A percentile compares a stretch with the other conserved stretches of the same genome.
Conservation (phyloP, 495 filamentous ascomycete genomes). For the Cercophora scortea region DNA sequence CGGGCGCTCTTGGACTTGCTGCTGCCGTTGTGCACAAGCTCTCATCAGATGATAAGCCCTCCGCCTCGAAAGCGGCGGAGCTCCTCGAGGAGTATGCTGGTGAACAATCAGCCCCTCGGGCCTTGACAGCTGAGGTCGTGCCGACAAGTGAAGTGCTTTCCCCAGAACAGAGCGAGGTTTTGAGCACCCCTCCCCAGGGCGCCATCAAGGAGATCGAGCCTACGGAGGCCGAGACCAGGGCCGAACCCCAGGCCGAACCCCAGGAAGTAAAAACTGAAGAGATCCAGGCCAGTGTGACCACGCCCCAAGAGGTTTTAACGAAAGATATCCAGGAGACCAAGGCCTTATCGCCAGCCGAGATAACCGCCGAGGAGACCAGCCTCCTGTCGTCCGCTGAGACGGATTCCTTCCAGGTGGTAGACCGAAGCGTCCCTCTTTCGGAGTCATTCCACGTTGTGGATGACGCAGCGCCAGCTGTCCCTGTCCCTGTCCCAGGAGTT, state of each 20-base stretch:
- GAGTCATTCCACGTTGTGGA: slow-evolving; percentile 31
- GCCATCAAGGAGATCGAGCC: too few relatives aligned
- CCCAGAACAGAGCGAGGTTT: too few relatives aligned
- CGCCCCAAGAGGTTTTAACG: slow-evolving; percentile 1
- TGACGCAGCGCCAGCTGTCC: slow-evolving; percentile 18
- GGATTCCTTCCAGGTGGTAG: slow-evolving; percentile 24
- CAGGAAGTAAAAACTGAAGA: not conserved
- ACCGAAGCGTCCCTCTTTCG: slow-evolving; percentile 22
- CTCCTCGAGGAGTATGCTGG: slow-evolving; percentile 14
- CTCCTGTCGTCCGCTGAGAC: slow-evolving; percentile 4
- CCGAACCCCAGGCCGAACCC: not conserved
- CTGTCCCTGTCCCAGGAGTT: slow-evolving; percentile 18
- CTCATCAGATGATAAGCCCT: slow-evolving; percentile 6
- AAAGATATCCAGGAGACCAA: too few relatives aligned
- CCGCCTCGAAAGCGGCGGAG: slow-evolving; percentile 8
- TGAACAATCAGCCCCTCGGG: slow-evolving; percentile 7
- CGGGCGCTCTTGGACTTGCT: slow-evolving; percentile 12
- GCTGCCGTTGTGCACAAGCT: slow-evolving; percentile 13
- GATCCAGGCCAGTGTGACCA: not conserved
- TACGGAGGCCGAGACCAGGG: not conserved
- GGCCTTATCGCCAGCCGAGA: too few relatives aligned
- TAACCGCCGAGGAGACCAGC: slow-evolving; percentile 1
- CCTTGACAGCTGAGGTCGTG: not conserved
- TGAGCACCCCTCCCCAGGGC: too few relatives aligned
- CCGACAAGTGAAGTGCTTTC: not conserved